These are phyloP conservation scores for Mucor indicus DNA, from an alignment of 371 early-diverging fungal species.

Conservation along the genomic window DNA sequence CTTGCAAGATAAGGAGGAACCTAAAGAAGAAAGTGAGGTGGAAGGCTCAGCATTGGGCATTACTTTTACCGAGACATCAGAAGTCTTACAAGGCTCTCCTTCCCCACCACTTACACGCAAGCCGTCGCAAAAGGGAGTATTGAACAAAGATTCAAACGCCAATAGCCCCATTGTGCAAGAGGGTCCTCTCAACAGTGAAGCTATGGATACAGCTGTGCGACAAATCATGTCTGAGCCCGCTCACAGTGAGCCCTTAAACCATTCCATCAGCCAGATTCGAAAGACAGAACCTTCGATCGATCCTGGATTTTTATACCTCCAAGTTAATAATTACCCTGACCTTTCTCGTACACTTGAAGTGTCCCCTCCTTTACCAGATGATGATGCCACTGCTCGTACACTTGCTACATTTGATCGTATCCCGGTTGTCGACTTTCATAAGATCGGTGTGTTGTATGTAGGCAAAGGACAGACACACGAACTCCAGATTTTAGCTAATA, in stretches of 20 bases:
- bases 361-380: constrained; percentile 68
- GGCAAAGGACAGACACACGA: constrained; percentile 83
- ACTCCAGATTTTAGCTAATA: constrained; percentile 81
- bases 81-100: too few species aligned
- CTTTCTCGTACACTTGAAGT: constrained; percentile 52
- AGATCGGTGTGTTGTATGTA: constrained; percentile 92
- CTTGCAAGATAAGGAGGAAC: not conserved
- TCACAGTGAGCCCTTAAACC: not conserved
- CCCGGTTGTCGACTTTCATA: constrained; percentile 91
- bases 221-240: constrained; percentile 31
- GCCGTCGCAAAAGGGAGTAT: constrained; percentile 3
- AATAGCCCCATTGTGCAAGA: too few species aligned
- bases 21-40: not conserved
- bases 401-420: constrained; percentile 83
- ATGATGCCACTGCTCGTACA: constrained; percentile 74
- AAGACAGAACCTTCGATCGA: constrained; percentile 55
- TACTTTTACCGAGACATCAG: not conserved
- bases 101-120: not conserved
- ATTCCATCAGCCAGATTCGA: constrained; percentile 13
- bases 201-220: constrained; percentile 11
- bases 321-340: constrained; percentile 73
- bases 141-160: constrained; percentile 5
- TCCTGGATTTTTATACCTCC: constrained; percentile 63
- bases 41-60: not conserved
- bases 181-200: not conserved